phyloP scores from a whole-genome alignment of 2,329 filamentous ascomycete species.

The Lasiodiplodia sp. region DNA sequence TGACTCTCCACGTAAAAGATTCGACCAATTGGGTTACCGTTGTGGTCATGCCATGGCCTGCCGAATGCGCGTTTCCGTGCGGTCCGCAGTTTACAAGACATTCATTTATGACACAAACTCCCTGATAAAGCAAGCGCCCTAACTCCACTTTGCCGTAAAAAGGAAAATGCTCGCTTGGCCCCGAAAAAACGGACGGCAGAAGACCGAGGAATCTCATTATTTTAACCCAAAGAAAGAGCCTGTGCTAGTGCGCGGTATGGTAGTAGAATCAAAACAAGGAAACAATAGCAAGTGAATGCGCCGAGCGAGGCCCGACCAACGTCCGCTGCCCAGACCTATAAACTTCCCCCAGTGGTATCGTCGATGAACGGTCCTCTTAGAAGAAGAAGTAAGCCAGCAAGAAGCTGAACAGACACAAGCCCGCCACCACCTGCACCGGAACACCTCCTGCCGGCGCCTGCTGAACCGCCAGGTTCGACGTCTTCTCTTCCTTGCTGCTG shows the following conservation, averaged over 20 bases:
- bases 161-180: background rate
- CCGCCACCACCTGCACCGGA: slow-evolving; percentile 82
- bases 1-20: background rate
- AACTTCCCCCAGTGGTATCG: slow-evolving; percentile 14
- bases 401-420: slow-evolving; percentile 88
- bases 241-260: slow-evolving; percentile 26
- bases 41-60: background rate
- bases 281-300: slow-evolving; percentile 23
- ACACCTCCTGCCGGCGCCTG: slow-evolving; percentile 74
- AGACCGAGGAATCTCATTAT: slow-evolving; percentile 23
- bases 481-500: slow-evolving; percentile 55
- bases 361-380: slow-evolving; percentile 51
- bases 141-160: slow-evolving; percentile 13
- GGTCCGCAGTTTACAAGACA: slow-evolving; percentile 12
- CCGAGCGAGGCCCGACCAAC: slow-evolving; percentile 18
- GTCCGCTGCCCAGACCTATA: slow-evolving; percentile 12
- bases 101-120: slow-evolving; percentile 20
- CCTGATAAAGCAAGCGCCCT: slow-evolving; percentile 9
- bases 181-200: background rate
- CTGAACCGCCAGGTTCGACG: slow-evolving; percentile 56
- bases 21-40: slow-evolving; percentile 2
- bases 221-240: slow-evolving; percentile 26
- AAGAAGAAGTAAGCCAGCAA: slow-evolving; percentile 96
- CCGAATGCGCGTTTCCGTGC: slow-evolving; percentile 1
- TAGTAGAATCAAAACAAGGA: slow-evolving; percentile 21